These are phyloP conservation scores for Murraya koenigii DNA, from an alignment of 345 rosid species.

Conservation along the genomic window DNA sequence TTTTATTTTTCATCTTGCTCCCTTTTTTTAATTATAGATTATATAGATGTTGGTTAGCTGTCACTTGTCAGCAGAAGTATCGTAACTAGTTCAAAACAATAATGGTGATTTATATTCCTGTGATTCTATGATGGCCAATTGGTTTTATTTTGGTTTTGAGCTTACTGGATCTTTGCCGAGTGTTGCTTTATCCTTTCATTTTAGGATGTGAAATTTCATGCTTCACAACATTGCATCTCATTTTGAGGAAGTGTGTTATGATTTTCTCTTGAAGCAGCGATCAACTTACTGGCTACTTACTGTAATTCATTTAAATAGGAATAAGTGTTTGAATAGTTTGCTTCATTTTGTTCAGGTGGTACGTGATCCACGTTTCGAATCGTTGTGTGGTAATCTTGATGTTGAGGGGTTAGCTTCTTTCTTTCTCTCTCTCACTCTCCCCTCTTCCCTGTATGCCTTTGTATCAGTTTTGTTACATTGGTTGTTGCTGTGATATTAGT, in stretches of 20 bases:
- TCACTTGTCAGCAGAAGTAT: neutral
- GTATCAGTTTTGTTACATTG: neutral
- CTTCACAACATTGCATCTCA: neutral
- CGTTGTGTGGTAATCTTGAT: slow-evolving; percentile 61
- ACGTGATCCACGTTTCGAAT: slow-evolving; percentile 81
- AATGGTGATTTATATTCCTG: neutral
- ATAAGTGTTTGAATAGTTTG: neutral
- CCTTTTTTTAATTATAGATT: too few species aligned
- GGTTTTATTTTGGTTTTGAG: neutral
- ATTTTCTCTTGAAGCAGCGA: neutral
- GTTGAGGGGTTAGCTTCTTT: slow-evolving; percentile 49
- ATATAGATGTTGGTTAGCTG: neutral
- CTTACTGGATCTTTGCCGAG: neutral
- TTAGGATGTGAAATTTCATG: neutral
- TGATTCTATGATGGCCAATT: neutral
- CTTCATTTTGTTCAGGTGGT: slow-evolving; percentile 33
- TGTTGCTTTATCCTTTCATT: neutral
- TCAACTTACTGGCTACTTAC: neutral
- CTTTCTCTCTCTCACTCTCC: neutral
- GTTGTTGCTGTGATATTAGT: neutral
- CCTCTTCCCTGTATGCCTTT: too few species aligned
- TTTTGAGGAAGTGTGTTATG: neutral
- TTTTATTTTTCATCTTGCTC: neutral
- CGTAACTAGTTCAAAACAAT: neutral
- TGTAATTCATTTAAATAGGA: neutral